Conservation (phyloP, 495 filamentous ascomycete species). For the Chaetomium cochliodes region DNA sequence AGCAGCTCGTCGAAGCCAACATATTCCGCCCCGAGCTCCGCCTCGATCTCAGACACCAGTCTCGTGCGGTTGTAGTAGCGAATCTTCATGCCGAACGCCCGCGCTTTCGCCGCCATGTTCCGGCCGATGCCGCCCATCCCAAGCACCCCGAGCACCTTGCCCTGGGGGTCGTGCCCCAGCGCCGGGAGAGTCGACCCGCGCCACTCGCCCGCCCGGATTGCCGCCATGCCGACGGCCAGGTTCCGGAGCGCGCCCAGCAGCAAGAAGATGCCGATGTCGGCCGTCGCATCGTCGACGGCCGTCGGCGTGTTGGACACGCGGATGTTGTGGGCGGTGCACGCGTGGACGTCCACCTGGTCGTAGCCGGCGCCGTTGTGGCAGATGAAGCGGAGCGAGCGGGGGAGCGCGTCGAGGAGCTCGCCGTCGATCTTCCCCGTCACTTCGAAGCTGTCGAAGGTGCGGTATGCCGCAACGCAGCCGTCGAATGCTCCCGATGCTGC, state of each 20-base stretch:
- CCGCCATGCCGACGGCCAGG: constrained; percentile 61
- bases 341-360: constrained; percentile 71
- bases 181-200: constrained; percentile 46
- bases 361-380: constrained; percentile 87
- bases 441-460: constrained; percentile 66
- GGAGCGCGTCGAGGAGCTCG: constrained; percentile 64
- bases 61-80: constrained; percentile 64
- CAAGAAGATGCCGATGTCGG: constrained; percentile 74
- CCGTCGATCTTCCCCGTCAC: constrained; percentile 69
- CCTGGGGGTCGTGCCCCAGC: constrained; percentile 66
- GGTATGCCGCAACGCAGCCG: constrained; percentile 66
- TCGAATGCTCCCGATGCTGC: constrained; percentile 66
- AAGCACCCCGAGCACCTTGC: constrained; percentile 73
- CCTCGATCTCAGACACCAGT: constrained; percentile 48
- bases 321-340: constrained; percentile 64
- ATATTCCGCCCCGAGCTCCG: constrained; percentile 63
- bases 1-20: constrained; percentile 69
- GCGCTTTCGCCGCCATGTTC: constrained; percentile 47
- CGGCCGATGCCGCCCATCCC: constrained; percentile 88
- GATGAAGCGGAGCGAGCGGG: constrained; percentile 68
- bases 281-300: constrained; percentile 77
- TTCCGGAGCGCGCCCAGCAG: constrained; percentile 73
- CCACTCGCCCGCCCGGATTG: constrained; percentile 62
- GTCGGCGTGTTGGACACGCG: constrained; percentile 78
- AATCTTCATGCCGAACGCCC: constrained; percentile 64